These are phyloP conservation scores for Anthoceros angustus DNA, from an alignment of 225 moss, liverwort and hornwort genomes.

Conservation along the genomic window DNA sequence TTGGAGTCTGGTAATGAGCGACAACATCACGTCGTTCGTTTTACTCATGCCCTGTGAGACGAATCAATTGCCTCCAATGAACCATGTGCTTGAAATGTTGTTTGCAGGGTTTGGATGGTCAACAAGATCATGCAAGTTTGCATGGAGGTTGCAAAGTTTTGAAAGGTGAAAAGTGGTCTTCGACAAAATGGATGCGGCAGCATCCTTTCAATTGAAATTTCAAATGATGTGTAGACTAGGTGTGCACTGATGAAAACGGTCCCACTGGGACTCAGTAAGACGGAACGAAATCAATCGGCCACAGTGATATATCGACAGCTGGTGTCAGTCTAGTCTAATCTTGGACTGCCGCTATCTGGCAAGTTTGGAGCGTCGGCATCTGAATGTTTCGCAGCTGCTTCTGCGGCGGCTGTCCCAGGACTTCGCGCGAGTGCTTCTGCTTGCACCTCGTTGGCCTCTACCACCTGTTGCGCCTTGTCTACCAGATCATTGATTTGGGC, in stretches of 20 bases:
- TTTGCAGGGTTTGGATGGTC: constrained; percentile 51
- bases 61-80: too few species aligned
- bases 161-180: constrained; percentile 8
- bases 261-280: too few species aligned
- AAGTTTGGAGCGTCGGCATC: too few species aligned
- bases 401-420: neutral
- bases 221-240: neutral
- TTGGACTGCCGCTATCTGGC: too few species aligned
- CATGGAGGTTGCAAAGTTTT: constrained; percentile 6
- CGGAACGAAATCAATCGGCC: too few species aligned
- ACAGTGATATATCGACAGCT: too few species aligned
- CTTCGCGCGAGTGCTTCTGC: neutral
- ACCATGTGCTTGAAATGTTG: constrained; percentile 6
- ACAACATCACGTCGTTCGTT: neutral
- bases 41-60: too few species aligned
- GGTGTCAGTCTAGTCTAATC: too few species aligned
- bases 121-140: constrained; percentile 2
- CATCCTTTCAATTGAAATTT: neutral
- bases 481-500: neutral
- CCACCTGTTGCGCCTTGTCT: neutral
- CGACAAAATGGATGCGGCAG: constrained; percentile 8
- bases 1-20: constrained; percentile 38
- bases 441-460: neutral
- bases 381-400: too few species aligned
- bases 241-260: too few species aligned